Evolutionary conservation across 2,329 filamentous ascomycete genomes (phyloP), one percentile per base, ranked within the genome.

Genomic region (Pseudohalonectria lignicola): DNA sequence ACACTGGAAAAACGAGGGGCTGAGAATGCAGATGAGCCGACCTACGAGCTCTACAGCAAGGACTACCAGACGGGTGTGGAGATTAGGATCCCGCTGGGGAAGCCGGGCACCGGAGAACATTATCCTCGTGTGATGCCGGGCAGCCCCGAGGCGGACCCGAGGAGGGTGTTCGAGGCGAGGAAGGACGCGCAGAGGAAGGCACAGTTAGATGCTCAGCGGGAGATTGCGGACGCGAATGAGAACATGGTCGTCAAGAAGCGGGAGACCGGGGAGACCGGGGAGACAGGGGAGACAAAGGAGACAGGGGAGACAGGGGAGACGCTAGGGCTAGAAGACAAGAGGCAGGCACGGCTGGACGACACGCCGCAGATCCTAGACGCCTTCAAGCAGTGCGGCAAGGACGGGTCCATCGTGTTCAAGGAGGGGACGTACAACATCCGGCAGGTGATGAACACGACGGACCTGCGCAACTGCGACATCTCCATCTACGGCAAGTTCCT

Each of bases 341-440:
- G 23, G 7, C 29, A 33, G 15, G 34, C 42, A 16, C 44, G 38
- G 1, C 43, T 39, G 19, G 68, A 73, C 46, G 69, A 74, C 49
- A 62, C 66, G 18, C 66, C 68, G 7, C 64, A 69, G 29, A 71
- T 74, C 34, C 45, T 69, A 1, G 44, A 61, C 4, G 70, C 71
- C 0, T 72, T 74, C 50, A 48, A 57, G 19, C 49, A 62, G 20
- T 74, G 70, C 45, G 53, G 67, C 3, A 55, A 58, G 31, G 61
- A 69, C 37, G 67, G 69, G 30, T 66, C 56, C 35, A 60, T 76
- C 41, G 57, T 71, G 29, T 69, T 76, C 48, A 53, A 59, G 20
- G 65, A 67, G 37, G 61, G 57, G 1, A 61, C 61, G 2, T 72
- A 68, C 54, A 54, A 69, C 45, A 59, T 72, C 44, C 60, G 61